Evolutionary conservation across 805 yeast species (phyloP).

Genomic region (Barnettozyma populi): DNA sequence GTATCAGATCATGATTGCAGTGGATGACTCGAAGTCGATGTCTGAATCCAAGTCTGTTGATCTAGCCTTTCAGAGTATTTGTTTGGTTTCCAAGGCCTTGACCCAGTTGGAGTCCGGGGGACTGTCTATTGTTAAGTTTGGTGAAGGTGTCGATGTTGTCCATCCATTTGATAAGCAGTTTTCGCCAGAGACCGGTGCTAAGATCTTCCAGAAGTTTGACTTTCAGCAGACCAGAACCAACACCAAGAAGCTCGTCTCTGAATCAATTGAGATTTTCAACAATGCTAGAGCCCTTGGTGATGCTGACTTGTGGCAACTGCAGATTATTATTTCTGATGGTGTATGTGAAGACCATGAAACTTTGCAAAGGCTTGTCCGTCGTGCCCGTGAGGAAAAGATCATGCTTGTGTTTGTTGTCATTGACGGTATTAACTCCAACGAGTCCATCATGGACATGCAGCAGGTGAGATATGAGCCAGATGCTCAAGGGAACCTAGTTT

Average conservation of each 20-base stretch:
- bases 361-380: constrained; percentile 76
- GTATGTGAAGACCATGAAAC: constrained; percentile 92
- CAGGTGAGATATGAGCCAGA: constrained; percentile 83
- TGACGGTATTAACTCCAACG: constrained; percentile 80
- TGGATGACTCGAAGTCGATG: constrained; percentile 98
- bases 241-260: constrained; percentile 63
- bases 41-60: constrained; percentile 86
- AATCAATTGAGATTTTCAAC: constrained; percentile 70
- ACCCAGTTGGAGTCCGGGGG: constrained; percentile 95
- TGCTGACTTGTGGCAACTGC: constrained; percentile 84
- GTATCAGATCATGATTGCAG: constrained; percentile 95
- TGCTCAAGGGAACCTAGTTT: constrained; percentile 58
- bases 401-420: constrained; percentile 94
- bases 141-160: constrained; percentile 74
- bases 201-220: constrained; percentile 80
- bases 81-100: constrained; percentile 88
- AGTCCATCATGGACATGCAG: constrained; percentile 89
- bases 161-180: constrained; percentile 89
- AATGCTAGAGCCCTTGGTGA: constrained; percentile 41
- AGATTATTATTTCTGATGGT: constrained; percentile 93
- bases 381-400: constrained; percentile 85
- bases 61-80: constrained; percentile 90
- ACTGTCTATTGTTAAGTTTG: constrained; percentile 83
- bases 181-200: constrained; percentile 76
- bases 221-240: constrained; percentile 88